phyloP scores from a whole-genome alignment of 2,329 filamentous ascomycete genomes.

The Ilyonectria robusta region DNA sequence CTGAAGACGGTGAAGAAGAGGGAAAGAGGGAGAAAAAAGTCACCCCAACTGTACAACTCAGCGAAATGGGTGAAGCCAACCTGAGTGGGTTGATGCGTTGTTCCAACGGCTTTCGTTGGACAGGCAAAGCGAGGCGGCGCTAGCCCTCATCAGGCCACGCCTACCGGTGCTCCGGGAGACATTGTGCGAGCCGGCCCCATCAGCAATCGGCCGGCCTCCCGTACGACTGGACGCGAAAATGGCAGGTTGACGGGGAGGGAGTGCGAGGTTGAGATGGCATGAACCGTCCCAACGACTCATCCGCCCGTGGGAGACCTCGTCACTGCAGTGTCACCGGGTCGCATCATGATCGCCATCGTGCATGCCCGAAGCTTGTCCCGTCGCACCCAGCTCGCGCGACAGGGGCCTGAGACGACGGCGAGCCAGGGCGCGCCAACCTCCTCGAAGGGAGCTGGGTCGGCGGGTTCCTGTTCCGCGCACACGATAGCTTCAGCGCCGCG shows the following conservation, averaged over 20 bases:
- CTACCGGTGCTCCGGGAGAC: conserved; percentile 10
- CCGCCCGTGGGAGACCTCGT: neutral
- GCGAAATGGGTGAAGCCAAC: conserved; percentile 1
- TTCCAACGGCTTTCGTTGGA: conserved; percentile 31
- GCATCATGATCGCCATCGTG: conserved; percentile 10
- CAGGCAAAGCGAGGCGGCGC: conserved; percentile 4
- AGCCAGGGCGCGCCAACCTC: neutral
- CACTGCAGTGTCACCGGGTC: neutral
- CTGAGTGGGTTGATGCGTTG: conserved; percentile 29
- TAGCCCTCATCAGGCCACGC: conserved; percentile 9
- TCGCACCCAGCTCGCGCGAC: neutral
- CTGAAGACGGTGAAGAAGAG: conserved; percentile 4
- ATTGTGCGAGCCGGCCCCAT: neutral
- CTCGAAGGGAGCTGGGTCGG: neutral
- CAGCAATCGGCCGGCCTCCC: neutral
- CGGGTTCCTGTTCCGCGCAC: conserved; percentile 1
- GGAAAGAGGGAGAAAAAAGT: neutral
- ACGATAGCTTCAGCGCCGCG: neutral
- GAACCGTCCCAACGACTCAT: neutral
- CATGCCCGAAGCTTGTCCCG: neutral
- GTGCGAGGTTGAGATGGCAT: neutral
- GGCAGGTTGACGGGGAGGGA: neutral
- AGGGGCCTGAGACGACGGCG: conserved; percentile 16
- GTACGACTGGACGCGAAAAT: neutral
- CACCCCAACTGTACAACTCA: conserved; percentile 14